Base-by-base conservation (phyloP, 2,329 filamentous ascomycete species). In the Myrmaecium sp. region DNA sequence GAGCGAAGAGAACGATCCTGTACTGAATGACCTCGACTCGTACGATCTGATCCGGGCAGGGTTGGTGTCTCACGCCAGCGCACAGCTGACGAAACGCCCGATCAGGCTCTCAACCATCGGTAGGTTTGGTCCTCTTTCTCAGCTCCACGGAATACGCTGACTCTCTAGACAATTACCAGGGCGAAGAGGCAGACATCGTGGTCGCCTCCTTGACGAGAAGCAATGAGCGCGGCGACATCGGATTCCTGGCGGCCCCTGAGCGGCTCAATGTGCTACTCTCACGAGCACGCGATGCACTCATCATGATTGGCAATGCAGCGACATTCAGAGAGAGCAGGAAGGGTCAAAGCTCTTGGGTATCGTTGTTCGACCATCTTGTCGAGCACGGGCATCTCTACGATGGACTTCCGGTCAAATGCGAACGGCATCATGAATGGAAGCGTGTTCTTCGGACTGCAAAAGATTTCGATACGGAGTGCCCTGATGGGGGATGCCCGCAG, bases 101-200 rank as follows among this genome's bases (percentile, higher is more conserved):
- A 53, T 82, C 10, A 57, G 62, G 0, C 54, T 83, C 0, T 79
- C 76, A 0, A 81, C 76, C 0, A 75, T 83, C 27, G 73, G 72
- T 76, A 48, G 43, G 64, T 42, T 16, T 4, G 5, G 19, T 27
- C 13, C n/a, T 12, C 18, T 10, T 17, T 13, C 10, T 11, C 6
- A 12, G 6, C 4, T 26, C 11, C 21, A 9, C 14, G 8, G 21
- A 4, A 8, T 20, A 28, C 26, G 10, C 3, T 13, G 4, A 3
- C 13, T 6, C 6, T 14, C 12, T 32, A 74, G 76, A 83, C 33
- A 83, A 83, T 33, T 84, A 77, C 30, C 78, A 83, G 43, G 76
- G 78, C 2, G 77, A 83, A 39, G 77, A 84, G 35, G 71, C 67
- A 19, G 68, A 82, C 1, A 74, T 84, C 10, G 70, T 82, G 0